A percentile compares a stretch with the other conserved stretches of the same genome.
phyloP scores from a whole-genome alignment of 257 asterid genomes.

The Henckelia pumila region DNA sequence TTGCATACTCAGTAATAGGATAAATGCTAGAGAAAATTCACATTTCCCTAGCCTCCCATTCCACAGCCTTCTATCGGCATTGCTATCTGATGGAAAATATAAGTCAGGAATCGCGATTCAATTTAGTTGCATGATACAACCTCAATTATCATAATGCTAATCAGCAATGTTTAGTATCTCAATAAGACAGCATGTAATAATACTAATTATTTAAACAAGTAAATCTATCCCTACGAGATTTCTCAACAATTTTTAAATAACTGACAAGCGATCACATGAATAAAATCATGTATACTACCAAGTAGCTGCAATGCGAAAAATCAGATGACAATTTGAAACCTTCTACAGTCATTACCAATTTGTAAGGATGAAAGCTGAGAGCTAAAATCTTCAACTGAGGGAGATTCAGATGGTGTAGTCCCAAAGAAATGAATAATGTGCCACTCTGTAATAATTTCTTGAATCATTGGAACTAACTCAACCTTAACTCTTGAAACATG shows the following conservation, averaged over 20 bases:
- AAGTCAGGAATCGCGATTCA: background rate
- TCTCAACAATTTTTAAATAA: background rate
- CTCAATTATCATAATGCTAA: constrained; percentile 4
- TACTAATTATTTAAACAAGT: background rate
- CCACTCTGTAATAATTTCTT: constrained; percentile 85
- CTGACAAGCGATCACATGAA: constrained; percentile 17
- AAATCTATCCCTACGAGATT: background rate
- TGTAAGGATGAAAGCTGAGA: constrained; percentile 84
- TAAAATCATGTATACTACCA: constrained; percentile 1
- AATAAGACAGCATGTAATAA: constrained; percentile 9
- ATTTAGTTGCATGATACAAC: constrained; percentile 8
- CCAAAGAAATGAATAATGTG: constrained; percentile 80
- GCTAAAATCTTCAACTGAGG: constrained; percentile 82
- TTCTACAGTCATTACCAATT: constrained; percentile 52
- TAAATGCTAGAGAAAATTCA: constrained; percentile 67
- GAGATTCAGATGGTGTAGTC: constrained; percentile 78
- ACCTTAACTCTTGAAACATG: constrained; percentile 73
- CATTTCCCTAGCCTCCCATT: constrained; percentile 77
- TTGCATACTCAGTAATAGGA: constrained; percentile 60
- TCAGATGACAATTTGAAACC: constrained; percentile 19
- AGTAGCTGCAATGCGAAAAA: constrained; percentile 14
- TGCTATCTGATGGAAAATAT: constrained; percentile 51
- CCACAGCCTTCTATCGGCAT: constrained; percentile 59
- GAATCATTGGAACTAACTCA: constrained; percentile 82
- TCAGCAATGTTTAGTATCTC: background rate